These are phyloP conservation scores for Nicotiana knightiana DNA, from an alignment of 257 asterid species.

Conservation along the genomic window DNA sequence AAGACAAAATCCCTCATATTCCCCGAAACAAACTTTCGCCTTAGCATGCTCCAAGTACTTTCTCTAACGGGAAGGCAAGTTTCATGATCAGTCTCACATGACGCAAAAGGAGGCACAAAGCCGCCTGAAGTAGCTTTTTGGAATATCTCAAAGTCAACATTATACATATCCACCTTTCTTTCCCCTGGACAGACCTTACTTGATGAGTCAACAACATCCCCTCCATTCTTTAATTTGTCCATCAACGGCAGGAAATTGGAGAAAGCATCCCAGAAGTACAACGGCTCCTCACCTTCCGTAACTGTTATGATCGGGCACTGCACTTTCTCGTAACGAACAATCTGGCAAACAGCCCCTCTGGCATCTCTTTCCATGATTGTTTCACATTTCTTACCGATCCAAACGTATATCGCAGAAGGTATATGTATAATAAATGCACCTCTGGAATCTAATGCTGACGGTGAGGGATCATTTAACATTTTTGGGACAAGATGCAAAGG, in stretches of 20 bases:
- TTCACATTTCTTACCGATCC: conserved; percentile 45
- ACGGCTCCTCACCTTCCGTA: conserved; percentile 38
- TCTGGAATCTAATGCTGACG: conserved; percentile 42
- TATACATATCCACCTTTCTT: conserved; percentile 27
- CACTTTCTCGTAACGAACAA: conserved; percentile 46
- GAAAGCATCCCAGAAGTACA: conserved; percentile 43
- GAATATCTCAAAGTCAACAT: conserved; percentile 40
- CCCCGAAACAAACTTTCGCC: conserved; percentile 32
- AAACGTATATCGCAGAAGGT: conserved; percentile 38
- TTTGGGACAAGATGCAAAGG: conserved; percentile 49
- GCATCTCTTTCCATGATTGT: conserved; percentile 43
- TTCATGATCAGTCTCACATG: conserved; percentile 36
- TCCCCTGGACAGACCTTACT: conserved; percentile 22
- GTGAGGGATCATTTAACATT: conserved; percentile 42
- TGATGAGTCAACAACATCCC: conserved; percentile 18
- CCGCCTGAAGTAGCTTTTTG: conserved; percentile 43
- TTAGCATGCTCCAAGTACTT: conserved; percentile 38
- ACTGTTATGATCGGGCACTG: conserved; percentile 33
- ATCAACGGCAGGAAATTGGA: conserved; percentile 37
- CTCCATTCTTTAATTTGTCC: conserved; percentile 27
- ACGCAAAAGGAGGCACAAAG: conserved; percentile 36
- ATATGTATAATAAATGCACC: conserved; percentile 44
- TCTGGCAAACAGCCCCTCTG: conserved; percentile 47
- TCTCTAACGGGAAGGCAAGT: conserved; percentile 37
- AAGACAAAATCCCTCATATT: conserved; percentile 40